A percentile compares a stretch with the other conserved stretches of the same genome.
These are phyloP conservation scores for Berberis vulgaris DNA, from an alignment of 164 flowering plant genomes.

Conservation along the genomic window DNA sequence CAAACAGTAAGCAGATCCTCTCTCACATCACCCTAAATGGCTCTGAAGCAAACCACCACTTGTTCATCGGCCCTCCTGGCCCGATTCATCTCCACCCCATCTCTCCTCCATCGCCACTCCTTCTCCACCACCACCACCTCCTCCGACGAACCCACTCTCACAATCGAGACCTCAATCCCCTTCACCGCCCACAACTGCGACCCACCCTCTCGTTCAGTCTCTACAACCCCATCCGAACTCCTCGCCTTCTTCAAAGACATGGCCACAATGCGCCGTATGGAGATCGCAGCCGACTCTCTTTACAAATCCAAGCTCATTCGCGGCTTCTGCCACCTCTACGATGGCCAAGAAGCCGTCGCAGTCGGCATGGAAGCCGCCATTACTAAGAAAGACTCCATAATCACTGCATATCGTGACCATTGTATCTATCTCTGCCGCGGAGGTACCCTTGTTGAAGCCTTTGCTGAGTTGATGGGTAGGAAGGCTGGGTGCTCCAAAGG, in stretches of 20 bases:
- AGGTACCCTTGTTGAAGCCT: slow-evolving; percentile 57
- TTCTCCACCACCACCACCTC: neutral
- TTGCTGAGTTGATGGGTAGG: slow-evolving; percentile 86
- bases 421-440: slow-evolving; percentile 76
- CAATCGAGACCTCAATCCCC: slow-evolving; percentile 69
- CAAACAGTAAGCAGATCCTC: no score
- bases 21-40: no score
- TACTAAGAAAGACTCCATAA: slow-evolving; percentile 71
- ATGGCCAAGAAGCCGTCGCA: slow-evolving; percentile 93
- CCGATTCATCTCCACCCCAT: no score
- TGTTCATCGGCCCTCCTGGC: no score
- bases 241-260: slow-evolving; percentile 65
- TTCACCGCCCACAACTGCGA: slow-evolving; percentile 77
- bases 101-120: neutral
- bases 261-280: slow-evolving; percentile 89
- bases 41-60: no score
- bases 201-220: slow-evolving; percentile 68
- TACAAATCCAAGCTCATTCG: slow-evolving; percentile 92
- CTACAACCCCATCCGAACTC: slow-evolving; percentile 60
- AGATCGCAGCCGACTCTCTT: slow-evolving; percentile 93
- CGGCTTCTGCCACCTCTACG: slow-evolving; percentile 93
- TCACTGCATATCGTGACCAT: slow-evolving; percentile 93
- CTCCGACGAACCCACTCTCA: slow-evolving; percentile 13
- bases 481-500: slow-evolving; percentile 74
- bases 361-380: slow-evolving; percentile 96